A percentile compares a stretch with the other conserved stretches of the same genome.
phyloP scores from a whole-genome alignment of 768 basidiomycete species.

The Paxillus involutus region DNA sequence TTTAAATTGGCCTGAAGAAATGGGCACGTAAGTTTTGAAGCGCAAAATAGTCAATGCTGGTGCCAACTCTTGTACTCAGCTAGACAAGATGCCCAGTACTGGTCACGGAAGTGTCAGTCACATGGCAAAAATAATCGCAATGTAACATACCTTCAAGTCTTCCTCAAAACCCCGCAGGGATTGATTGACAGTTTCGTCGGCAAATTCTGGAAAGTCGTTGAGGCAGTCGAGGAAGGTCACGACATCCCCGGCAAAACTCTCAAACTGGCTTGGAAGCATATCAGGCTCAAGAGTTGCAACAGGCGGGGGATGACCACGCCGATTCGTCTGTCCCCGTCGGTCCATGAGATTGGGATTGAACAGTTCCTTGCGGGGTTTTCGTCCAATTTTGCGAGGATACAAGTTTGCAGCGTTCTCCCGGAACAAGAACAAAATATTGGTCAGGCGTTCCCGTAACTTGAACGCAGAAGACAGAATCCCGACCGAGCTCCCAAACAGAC shows the following conservation, averaged over 20 bases:
- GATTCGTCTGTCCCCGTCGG: slow-evolving; percentile 28
- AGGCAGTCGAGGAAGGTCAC: slow-evolving; percentile 51
- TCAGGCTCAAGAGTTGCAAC: slow-evolving; percentile 45
- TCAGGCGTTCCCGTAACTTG: slow-evolving; percentile 49
- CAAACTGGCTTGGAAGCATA: slow-evolving; percentile 45
- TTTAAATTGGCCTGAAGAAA: slow-evolving; percentile 44
- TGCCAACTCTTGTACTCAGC: slow-evolving; percentile 43
- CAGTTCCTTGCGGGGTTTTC: slow-evolving; percentile 38
- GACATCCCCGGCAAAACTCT: slow-evolving; percentile 47
- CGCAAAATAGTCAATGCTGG: not conserved
- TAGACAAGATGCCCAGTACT: slow-evolving; percentile 58
- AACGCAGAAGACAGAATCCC: slow-evolving; percentile 56
- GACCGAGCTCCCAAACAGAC: slow-evolving; percentile 57
- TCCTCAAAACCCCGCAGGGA: slow-evolving; percentile 50
- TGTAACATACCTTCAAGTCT: slow-evolving; percentile 43
- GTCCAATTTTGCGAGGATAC: slow-evolving; percentile 48
- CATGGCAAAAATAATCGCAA: slow-evolving; percentile 1
- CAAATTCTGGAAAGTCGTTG: slow-evolving; percentile 58
- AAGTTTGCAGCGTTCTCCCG: slow-evolving; percentile 57
- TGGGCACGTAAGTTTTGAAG: slow-evolving; percentile 6
- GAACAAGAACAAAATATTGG: slow-evolving; percentile 50
- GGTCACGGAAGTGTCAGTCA: slow-evolving; percentile 11
- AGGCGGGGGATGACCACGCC: slow-evolving; percentile 35
- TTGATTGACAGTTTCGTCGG: slow-evolving; percentile 49
- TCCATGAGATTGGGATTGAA: slow-evolving; percentile 38